Conservation (phyloP, 1,284 basidiomycete genomes). For the Irpex rosettiformis region DNA sequence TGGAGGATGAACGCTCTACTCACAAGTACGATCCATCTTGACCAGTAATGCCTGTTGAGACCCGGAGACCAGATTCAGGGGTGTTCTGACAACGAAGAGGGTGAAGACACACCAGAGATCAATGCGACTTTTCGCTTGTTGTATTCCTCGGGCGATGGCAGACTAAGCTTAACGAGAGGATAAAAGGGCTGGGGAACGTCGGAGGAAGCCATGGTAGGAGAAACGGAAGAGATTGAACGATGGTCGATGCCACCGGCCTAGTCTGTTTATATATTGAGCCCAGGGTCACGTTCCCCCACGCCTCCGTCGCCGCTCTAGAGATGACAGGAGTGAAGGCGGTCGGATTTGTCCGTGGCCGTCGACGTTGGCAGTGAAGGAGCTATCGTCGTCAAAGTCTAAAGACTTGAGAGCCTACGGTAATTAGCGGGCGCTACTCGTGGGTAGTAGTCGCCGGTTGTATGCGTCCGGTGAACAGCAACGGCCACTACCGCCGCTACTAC, state of each 20-base stretch:
- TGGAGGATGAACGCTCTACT: conserved; percentile 24
- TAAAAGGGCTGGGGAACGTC: conserved; percentile 28
- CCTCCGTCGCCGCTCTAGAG: neutral
- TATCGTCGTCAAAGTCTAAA: neutral
- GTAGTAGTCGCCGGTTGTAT: too few species aligned
- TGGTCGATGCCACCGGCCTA: conserved; percentile 4
- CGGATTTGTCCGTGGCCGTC: neutral
- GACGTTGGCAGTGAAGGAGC: neutral
- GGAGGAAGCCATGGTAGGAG: conserved; percentile 9
- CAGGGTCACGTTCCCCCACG: conserved; percentile 3
- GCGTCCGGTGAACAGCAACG: too few species aligned
- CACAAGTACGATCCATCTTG: conserved; percentile 90
- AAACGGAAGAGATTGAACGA: neutral
- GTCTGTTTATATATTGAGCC: neutral
- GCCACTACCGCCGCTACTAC: too few species aligned
- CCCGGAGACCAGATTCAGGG: conserved; percentile 9
- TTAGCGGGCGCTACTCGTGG: too few species aligned
- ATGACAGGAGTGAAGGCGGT: neutral
- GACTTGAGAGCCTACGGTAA: neutral
- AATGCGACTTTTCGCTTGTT: conserved; percentile 85
- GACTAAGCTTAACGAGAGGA: conserved; percentile 47
- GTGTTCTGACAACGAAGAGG: neutral
- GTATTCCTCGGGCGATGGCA: conserved; percentile 78
- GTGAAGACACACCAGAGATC: conserved; percentile 68
- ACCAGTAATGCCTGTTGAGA: conserved; percentile 75